Percentiles rank a stretch among this genome's conserved stretches.
Evolutionary conservation across 2,329 filamentous ascomycete species (phyloP).

Genomic region (Apiospora hydei): DNA sequence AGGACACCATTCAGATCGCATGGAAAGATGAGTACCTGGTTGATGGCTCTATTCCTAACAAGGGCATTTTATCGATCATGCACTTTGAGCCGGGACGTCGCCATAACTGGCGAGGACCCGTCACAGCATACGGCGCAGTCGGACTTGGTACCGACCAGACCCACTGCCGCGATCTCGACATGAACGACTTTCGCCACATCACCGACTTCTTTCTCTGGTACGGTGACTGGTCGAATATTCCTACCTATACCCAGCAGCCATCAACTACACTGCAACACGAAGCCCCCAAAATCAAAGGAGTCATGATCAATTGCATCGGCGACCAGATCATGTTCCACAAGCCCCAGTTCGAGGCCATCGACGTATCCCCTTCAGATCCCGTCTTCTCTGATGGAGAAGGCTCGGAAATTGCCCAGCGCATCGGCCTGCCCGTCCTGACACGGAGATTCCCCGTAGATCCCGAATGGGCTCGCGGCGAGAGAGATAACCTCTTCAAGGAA

Average conservation of each 20-base stretch:
- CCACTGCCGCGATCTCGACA: conserved; percentile 30
- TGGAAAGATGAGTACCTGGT: conserved; percentile 9
- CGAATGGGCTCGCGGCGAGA: no score
- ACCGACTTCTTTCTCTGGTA: conserved; percentile 29
- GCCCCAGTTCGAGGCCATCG: conserved; percentile 31
- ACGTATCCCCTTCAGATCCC: conserved; percentile 22
- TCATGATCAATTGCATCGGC: conserved; percentile 32
- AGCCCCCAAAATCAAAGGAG: conserved; percentile 25
- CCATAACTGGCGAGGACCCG: conserved; percentile 30
- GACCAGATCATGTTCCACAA: conserved; percentile 30
- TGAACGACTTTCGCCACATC: conserved; percentile 35
- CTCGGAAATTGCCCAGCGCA: conserved; percentile 31
- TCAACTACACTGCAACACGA: no score
- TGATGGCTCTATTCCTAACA: conserved; percentile 28
- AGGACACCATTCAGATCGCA: conserved; percentile 23
- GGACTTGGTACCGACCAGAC: not conserved
- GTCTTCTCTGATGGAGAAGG: conserved; percentile 26
- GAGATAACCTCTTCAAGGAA: no score
- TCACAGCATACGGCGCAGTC: conserved; percentile 21
- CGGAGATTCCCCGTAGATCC: not conserved
- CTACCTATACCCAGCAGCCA: no score
- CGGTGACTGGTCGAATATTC: not conserved
- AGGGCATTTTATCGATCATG: conserved; percentile 25
- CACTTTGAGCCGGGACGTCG: conserved; percentile 16
- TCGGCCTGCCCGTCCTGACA: conserved; percentile 30